Base-by-base conservation (phyloP, 2,329 filamentous ascomycete genomes). In the Leptographium galeiforme region DNA sequence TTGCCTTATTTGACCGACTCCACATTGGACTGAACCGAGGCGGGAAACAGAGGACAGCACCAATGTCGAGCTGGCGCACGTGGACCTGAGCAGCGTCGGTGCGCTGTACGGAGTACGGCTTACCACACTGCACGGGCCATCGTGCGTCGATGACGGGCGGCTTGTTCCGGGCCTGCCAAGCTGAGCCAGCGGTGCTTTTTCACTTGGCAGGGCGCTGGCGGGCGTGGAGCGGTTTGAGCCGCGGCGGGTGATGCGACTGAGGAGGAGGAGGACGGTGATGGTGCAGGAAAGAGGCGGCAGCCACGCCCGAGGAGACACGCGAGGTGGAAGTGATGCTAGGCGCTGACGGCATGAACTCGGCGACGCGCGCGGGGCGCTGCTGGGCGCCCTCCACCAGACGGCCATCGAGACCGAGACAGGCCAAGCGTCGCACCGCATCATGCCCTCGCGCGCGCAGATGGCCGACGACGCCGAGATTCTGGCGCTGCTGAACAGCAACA, bases 91-190 rank as follows among this genome's bases (percentile, higher is more conserved):
- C 33, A 82, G 88, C 59, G 81, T 91, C 58, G 71, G 77, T 50
- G 68, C 77, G 13, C 81, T 77, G 40, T 91, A 89, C 63, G 78
- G 79, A 77, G 40, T 91, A 89, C 63, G 78, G 79, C 39, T 89
- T 84, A 63, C 81, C 85, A 0, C 87, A 91, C 68, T 89, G 87
- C 77, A 85, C 87, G 6, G 87, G 85, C 8, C 87, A 93, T 64
- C 79, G 87, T 18, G 76, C 83, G 0, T 86, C 82, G 12, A 74
- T 91, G 6, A 84, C 86, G 8, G 77, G 77, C 36, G 76, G 78
- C 5, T 70, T 91, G 30, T 89, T 82, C 65, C 74, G 84, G 45
- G 85, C 77, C 16, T 90, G 86, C 67, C 72, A 79, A 61, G 70
- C 72, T 48, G 63, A 86, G 60, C 64, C 74, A 19, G 71, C 71